Evolutionary conservation across 2,329 filamentous ascomycete genomes (phyloP), one percentile per base, ranked within the genome.

Genomic region (Claviceps citrina): DNA sequence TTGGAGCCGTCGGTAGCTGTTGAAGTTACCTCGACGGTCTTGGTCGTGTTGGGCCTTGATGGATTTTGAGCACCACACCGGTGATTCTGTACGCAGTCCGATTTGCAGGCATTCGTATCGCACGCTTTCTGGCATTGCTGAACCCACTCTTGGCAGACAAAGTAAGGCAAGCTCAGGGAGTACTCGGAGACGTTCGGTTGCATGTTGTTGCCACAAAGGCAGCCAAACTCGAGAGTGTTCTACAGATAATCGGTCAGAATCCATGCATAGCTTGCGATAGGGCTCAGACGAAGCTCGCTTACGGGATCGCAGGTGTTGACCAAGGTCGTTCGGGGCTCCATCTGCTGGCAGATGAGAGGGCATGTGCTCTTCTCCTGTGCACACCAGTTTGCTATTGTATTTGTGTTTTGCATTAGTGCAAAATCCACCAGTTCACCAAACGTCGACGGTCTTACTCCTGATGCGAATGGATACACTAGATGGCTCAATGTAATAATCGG

Each of bases 111-210:
- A 50, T 67, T 67, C 28, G 82, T 82, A 55, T 83, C 82, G 57
- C 83, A 89, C 3, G 77, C 81, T 61, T 85, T 65, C 46, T 86
- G 63, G 56, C 81, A 85, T 60, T 84, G 73, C 56, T 65, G 75
- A 50, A 74, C 78, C 69, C 71, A 84, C 60, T 81, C 69, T 35
- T 68, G 69, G 70, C 83, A 91, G 51, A 77, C 69, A 63, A 78
- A 84, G 70, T 76, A 89, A 26, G 84, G 83, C 20, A 91, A 66
- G 1, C 83, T 87, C 50, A 84, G 69, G 16, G 78, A 79, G 70
- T 81, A 91, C 60, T 87, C 71, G 52, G 78, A 75, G 36, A 84
- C 62, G 61, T 87, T 86, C 49, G 83, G 83, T 39, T 70, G 62
- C 45, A 69, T 56, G 55, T 73, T 71, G 54, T 81, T 68, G 46